Evolutionary conservation across 129 eudicot species (phyloP).

Genomic region (Flaveria robusta): DNA sequence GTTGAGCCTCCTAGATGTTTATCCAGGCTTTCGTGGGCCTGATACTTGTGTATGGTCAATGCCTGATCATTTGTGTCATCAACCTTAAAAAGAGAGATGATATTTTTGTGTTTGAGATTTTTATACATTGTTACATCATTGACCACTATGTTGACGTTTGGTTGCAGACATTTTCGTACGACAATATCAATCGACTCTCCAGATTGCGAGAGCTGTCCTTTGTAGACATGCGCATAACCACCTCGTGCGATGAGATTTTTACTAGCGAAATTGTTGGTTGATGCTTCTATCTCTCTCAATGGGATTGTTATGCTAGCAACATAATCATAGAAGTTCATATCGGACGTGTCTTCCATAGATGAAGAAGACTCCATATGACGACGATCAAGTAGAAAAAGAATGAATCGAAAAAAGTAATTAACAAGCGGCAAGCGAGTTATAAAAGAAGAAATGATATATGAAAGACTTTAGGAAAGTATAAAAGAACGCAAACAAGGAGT

Average conservation of each 20-base stretch:
- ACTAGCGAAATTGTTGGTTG: slow-evolving; percentile 58
- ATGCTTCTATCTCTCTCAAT: slow-evolving; percentile 41
- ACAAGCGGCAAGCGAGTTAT: too few species aligned
- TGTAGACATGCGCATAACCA: slow-evolving; percentile 54
- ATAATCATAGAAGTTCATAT: neutral
- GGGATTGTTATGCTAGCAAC: slow-evolving; percentile 13
- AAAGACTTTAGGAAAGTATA: slow-evolving; percentile 15
- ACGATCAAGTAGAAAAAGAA: neutral
- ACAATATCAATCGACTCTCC: slow-evolving; percentile 39
- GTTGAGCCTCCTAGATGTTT: neutral
- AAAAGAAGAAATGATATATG: too few species aligned
- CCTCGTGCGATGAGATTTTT: slow-evolving; percentile 58
- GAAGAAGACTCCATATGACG: neutral
- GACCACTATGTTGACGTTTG: slow-evolving; percentile 43
- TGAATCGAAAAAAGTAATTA: neutral
- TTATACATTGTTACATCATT: slow-evolving; percentile 50
- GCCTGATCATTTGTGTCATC: slow-evolving; percentile 36
- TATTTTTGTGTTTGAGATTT: slow-evolving; percentile 48
- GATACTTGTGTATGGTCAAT: neutral
- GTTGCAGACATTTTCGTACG: slow-evolving; percentile 42
- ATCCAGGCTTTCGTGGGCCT: neutral
- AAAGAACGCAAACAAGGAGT: too few species aligned
- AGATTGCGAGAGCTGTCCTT: slow-evolving; percentile 21
- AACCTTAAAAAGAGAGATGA: slow-evolving; percentile 53
- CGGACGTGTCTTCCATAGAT: neutral